These are phyloP conservation scores for Boletus speciosus DNA, from an alignment of 768 basidiomycete genomes.

Conservation along the genomic window DNA sequence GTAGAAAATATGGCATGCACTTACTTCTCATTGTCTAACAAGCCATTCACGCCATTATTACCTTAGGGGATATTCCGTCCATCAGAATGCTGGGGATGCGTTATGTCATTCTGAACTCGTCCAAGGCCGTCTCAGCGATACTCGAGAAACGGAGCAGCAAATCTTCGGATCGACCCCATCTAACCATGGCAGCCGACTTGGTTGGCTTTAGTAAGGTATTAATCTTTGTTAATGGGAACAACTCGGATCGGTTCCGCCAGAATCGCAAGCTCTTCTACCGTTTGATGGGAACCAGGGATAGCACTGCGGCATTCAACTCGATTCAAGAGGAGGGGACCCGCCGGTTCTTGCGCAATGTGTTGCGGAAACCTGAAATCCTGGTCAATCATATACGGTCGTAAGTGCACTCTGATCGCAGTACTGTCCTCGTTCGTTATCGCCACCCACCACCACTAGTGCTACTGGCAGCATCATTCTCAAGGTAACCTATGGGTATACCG, in stretches of 20 bases:
- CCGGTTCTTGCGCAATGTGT: conserved; percentile 17
- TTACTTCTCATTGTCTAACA: neutral
- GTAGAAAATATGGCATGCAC: conserved; percentile 47
- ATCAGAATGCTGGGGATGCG: conserved; percentile 40
- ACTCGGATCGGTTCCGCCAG: conserved; percentile 9
- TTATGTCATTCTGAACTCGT: conserved; percentile 49
- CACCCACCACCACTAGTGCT: conserved; percentile 1
- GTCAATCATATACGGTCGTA: conserved; percentile 22
- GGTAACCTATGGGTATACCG: conserved; percentile 40
- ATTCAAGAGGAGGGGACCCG: conserved; percentile 20
- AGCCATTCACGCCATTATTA: conserved; percentile 9
- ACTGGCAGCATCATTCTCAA: conserved; percentile 33
- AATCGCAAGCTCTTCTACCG: conserved; percentile 14
- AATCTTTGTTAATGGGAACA: conserved; percentile 6
- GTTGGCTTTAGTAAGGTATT: conserved; percentile 11
- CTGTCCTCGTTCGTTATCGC: neutral
- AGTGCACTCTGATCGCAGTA: neutral
- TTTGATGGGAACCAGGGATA: conserved; percentile 11
- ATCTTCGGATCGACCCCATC: conserved; percentile 37
- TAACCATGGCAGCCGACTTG: conserved; percentile 21
- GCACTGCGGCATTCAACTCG: conserved; percentile 6
- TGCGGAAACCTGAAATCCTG: conserved; percentile 12
- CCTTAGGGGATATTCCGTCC: conserved; percentile 17
- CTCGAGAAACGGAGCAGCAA: conserved; percentile 51
- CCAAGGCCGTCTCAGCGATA: conserved; percentile 43